These are phyloP conservation scores for Fomitiporia mediterranea DNA, from an alignment of 1,284 basidiomycete species.

Conservation along the genomic window DNA sequence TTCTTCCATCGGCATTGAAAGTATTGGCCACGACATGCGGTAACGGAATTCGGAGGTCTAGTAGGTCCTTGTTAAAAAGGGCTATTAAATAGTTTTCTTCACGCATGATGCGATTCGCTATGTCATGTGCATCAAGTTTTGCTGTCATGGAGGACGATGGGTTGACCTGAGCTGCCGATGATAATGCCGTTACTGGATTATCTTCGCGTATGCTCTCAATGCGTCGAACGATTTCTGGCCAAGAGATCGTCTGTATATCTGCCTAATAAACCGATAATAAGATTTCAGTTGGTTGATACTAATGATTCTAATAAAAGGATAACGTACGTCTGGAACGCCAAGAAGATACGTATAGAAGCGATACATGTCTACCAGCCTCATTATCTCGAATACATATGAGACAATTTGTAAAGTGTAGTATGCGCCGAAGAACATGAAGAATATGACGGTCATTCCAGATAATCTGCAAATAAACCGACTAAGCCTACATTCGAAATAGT, in stretches of 20 bases:
- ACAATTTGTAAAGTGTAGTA: constrained; percentile 79
- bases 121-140: constrained; percentile 94
- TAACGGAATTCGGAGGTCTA: constrained; percentile 83
- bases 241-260: constrained; percentile 96
- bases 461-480: too few species aligned
- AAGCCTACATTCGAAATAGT: constrained; percentile 17
- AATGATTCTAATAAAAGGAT: constrained; percentile 30
- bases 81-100: constrained; percentile 99
- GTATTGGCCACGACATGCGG: constrained; percentile 53
- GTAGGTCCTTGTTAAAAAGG: constrained; percentile 92
- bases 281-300: constrained; percentile 4
- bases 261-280: constrained; percentile 46
- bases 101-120: constrained; percentile 94
- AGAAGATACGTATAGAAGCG: constrained; percentile 82
- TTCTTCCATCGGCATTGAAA: constrained; percentile 49
- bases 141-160: constrained; percentile 48
- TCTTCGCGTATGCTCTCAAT: constrained; percentile 87
- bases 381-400: constrained; percentile 59
- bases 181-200: constrained; percentile 84
- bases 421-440: constrained; percentile 74
- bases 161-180: constrained; percentile 49
- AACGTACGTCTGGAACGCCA: constrained; percentile 76
- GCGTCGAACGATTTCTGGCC: constrained; percentile 90
- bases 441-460: constrained; percentile 77
- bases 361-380: constrained; percentile 87